These are phyloP conservation scores for Cephalotrichum gorgonifer DNA, from an alignment of 2,329 filamentous ascomycete species.

Conservation along the genomic window DNA sequence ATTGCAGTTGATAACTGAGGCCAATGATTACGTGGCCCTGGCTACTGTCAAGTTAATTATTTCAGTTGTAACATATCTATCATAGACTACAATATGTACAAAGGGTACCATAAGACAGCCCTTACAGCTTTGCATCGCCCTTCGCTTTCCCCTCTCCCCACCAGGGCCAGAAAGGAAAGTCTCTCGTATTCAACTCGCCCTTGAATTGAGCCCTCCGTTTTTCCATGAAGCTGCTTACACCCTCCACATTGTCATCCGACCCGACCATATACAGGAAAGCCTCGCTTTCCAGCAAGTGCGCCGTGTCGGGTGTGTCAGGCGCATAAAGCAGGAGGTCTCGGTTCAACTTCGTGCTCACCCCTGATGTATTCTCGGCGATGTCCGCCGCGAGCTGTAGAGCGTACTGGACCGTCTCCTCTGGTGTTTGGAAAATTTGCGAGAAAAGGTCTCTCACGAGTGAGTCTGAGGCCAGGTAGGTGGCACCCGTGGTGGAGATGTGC, in stretches of 20 bases:
- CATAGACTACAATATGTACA: no score
- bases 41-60: no score
- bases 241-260: conserved; percentile 66
- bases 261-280: conserved; percentile 50
- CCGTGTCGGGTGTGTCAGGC: conserved; percentile 59
- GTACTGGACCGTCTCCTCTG: conserved; percentile 50
- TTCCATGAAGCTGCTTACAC: conserved; percentile 65
- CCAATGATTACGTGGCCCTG: no score
- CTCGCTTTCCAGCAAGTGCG: conserved; percentile 52
- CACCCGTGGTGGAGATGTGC: conserved; percentile 7
- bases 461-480: conserved; percentile 4
- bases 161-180: neutral
- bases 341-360: conserved; percentile 22
- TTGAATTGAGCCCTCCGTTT: conserved; percentile 34
- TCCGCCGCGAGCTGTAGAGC: conserved; percentile 51
- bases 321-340: conserved; percentile 15
- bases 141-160: neutral
- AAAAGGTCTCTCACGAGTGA: conserved; percentile 7
- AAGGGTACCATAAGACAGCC: no score
- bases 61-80: no score
- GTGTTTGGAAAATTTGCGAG: conserved; percentile 2
- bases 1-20: no score
- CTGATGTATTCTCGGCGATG: conserved; percentile 60
- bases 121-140: conserved; percentile 1
- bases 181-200: neutral